Evolutionary conservation across 495 filamentous ascomycete species (phyloP), one percentile per base, ranked within the genome.

Genomic region (Ramalina intermedia): DNA sequence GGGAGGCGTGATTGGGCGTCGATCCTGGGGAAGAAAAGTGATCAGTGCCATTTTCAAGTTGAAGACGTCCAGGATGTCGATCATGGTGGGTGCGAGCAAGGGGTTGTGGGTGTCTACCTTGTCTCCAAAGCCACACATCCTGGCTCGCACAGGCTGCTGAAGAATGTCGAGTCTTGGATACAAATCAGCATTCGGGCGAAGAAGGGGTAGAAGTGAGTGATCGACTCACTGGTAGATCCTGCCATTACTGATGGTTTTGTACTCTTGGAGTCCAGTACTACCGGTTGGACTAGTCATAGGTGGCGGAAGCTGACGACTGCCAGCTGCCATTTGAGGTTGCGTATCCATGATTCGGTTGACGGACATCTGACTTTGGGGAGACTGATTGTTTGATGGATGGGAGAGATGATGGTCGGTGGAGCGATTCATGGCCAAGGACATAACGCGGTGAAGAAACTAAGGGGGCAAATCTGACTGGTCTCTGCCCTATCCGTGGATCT

Each of bases 121-220:
- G 65, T 98, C 91, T 47, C 91, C 91, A 70, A 96, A 98, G 2
- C 91, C 91, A 70, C 91, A 98, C 91, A 98, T 98, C 43, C 91
- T 84, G 54, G 91, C 91, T 47, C 91, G 82, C 53, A 87, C 73
- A 43, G 91, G 91, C 61, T 98, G 91, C 66, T 98, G 91, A 47
- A 85, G 82, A 47, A 96, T 85, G 53, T 80, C 71, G 47, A 98
- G 72, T 33, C 57, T 60, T 14, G 12, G 37, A 8, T 13, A 24
- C n/a, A 17, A 0, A 13, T 55, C 26, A 50, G 43, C n/a, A 42
- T 37, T 11, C 14, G 2, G 13, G 45, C 33, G 35, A 16, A 37
- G 21, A 41, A 33, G 39, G 26, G 26, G 12, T 37, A 44, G 12
- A 21, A 4, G 11, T 11, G n/a, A 20, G 18, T 6, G 9, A 37